Evolutionary conservation across 1,284 basidiomycete genomes (phyloP), one percentile per base, ranked within the genome.

Genomic region (Ceratobasidium sp.): DNA sequence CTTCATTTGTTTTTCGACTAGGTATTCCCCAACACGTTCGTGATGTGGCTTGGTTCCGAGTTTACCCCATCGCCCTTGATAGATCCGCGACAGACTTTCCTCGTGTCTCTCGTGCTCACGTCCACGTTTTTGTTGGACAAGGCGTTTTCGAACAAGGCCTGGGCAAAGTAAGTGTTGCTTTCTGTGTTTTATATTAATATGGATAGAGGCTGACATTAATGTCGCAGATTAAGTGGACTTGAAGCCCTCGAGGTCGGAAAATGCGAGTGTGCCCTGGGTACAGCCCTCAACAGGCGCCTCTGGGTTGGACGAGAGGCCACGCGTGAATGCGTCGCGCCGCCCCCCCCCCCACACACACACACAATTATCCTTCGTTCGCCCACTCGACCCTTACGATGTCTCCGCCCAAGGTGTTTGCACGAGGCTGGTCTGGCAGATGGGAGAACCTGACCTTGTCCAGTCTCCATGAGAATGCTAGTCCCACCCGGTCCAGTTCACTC

Each of bases 261-360:
- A 29, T 93, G 92, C 79, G 92, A 94, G 81, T 88, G 90, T 29
- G 91, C 92, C 0, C 86, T 94, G 37, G 92, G 92, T 46, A 88
- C 90, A 79, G 91, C 90, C 8, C 86, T 94, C 22, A 88, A 90
- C 74, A 94, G 92, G 92, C 87, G 91, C 29, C 87, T 94, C 16
- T 94, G 92, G 92, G 92, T 94, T 48, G 92, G 92, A 76, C 58
- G 11, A 13, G 68, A 71, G 43, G 68, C 54, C 24, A 34, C 56
- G 7, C 56, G 41, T 43, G 41, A 71, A 19, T 48, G 4, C 6
- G 37, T 24, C 43, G 19, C 68, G 4, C 37, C 56, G 3, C 29
- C 56, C 1, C 24, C n/a, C 41, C 16, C n/a, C n/a, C n/a, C n/a
- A n/a, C n/a, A n/a, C n/a, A n/a, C 1, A 54, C 41, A 2, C 37